A percentile compares a stretch with the other conserved stretches of the same genome.
Conservation (phyloP, 768 basidiomycete genomes). For the Stropharia rugosoannulata region DNA sequence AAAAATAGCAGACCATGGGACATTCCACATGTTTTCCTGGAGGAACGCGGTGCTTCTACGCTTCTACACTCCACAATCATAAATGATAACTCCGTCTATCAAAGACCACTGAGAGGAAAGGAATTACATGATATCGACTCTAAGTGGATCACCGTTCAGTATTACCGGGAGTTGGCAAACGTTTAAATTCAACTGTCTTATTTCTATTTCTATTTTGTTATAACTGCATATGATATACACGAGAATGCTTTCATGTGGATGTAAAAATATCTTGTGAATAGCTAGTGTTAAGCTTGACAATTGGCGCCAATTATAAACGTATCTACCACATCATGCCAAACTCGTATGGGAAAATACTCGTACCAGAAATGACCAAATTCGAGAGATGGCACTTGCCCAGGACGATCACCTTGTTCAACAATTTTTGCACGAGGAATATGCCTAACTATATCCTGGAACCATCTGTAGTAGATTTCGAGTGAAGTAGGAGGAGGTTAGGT, state of each 20-base stretch:
- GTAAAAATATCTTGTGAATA: no score
- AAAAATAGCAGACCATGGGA: slow-evolving; percentile 12
- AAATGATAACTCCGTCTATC: background rate
- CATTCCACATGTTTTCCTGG: slow-evolving; percentile 15
- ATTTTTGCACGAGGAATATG: slow-evolving; percentile 30
- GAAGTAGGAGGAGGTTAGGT: background rate
- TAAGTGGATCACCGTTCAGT: slow-evolving; percentile 39
- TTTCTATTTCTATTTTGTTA: no score
- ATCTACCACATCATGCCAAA: slow-evolving; percentile 34
- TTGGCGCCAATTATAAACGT: slow-evolving; percentile 6
- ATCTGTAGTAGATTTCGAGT: background rate
- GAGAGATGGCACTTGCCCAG: slow-evolving; percentile 33
- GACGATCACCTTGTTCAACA: slow-evolving; percentile 25
- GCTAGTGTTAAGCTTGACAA: no score
- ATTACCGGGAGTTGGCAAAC: slow-evolving; percentile 16
- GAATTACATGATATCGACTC: slow-evolving; percentile 12
- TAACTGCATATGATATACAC: no score
- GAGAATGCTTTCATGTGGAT: no score
- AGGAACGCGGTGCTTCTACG: background rate
- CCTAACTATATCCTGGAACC: slow-evolving; percentile 25
- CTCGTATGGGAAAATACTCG: slow-evolving; percentile 34
- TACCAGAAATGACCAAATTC: slow-evolving; percentile 40
- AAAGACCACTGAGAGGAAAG: background rate
- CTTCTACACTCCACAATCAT: slow-evolving; percentile 12
- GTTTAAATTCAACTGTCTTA: slow-evolving; percentile 1